Evolutionary conservation across 352 stramenopile genomes (phyloP).

Genomic region (Phytophthora syringae): DNA sequence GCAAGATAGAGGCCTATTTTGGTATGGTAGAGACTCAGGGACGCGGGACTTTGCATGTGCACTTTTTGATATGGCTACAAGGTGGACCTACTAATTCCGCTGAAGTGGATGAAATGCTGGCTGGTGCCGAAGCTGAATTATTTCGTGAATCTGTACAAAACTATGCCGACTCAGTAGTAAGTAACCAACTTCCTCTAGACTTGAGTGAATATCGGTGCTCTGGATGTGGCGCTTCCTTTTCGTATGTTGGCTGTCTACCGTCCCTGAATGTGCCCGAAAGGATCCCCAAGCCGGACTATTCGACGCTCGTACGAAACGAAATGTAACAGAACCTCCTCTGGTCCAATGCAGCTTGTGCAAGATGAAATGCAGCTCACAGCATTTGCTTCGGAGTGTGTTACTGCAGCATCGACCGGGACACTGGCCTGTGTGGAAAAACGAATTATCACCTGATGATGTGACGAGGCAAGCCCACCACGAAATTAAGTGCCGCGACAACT

Average conservation of each 20-base stretch:
- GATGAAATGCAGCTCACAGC: background rate
- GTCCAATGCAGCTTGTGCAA: background rate
- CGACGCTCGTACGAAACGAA: too few species aligned
- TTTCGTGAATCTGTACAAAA: background rate
- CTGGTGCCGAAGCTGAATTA: background rate
- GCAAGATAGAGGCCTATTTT: too few species aligned
- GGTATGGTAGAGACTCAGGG: too few species aligned
- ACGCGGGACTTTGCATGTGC: too few species aligned
- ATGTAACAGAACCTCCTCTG: background rate
- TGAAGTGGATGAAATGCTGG: background rate
- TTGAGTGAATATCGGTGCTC: background rate
- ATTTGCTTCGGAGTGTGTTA: background rate
- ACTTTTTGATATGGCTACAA: slow-evolving; percentile 12
- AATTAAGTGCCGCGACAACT: background rate
- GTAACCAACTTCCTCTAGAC: background rate
- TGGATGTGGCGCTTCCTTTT: background rate
- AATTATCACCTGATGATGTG: background rate
- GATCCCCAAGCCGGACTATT: background rate
- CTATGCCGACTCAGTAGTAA: background rate
- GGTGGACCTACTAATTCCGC: background rate
- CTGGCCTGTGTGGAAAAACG: background rate
- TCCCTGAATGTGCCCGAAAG: background rate
- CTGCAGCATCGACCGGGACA: background rate
- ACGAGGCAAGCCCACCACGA: background rate
- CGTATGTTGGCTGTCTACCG: background rate